Conservation (phyloP, 768 basidiomycete species). For the Boletus tylopilopsis region DNA sequence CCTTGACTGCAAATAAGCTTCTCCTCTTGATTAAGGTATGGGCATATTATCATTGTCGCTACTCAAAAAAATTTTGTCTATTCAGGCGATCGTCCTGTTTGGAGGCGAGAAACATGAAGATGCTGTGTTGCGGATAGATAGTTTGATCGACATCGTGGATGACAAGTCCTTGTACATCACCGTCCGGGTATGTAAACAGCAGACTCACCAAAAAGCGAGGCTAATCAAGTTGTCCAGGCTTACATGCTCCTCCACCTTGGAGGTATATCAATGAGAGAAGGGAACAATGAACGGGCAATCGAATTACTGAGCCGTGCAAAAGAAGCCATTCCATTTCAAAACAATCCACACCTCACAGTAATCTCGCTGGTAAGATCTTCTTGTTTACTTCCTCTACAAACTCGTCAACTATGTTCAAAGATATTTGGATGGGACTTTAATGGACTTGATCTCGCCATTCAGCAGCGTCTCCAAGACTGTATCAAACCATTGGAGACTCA, state of each 20-base stretch:
- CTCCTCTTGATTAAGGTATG: conserved; percentile 9
- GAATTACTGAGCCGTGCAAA: not conserved
- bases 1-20: not conserved
- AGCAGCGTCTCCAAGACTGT: not conserved
- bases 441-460: not conserved
- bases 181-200: too few species aligned
- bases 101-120: not conserved
- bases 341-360: not conserved
- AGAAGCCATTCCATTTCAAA: not conserved
- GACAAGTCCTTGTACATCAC: too few species aligned
- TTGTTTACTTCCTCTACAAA: not conserved
- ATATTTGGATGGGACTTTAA: conserved; percentile 16
- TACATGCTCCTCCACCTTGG: not conserved
- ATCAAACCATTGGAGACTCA: too few species aligned
- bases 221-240: not conserved
- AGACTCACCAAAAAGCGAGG: too few species aligned
- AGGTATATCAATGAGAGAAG: not conserved
- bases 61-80: not conserved
- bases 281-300: not conserved
- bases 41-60: not conserved
- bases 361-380: not conserved
- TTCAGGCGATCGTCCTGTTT: not conserved
- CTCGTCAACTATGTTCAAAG: not conserved
- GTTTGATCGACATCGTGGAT: too few species aligned
- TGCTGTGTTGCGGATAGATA: too few species aligned